Conservation (phyloP, 768 basidiomycete species). For the Leccinum uliginosum region DNA sequence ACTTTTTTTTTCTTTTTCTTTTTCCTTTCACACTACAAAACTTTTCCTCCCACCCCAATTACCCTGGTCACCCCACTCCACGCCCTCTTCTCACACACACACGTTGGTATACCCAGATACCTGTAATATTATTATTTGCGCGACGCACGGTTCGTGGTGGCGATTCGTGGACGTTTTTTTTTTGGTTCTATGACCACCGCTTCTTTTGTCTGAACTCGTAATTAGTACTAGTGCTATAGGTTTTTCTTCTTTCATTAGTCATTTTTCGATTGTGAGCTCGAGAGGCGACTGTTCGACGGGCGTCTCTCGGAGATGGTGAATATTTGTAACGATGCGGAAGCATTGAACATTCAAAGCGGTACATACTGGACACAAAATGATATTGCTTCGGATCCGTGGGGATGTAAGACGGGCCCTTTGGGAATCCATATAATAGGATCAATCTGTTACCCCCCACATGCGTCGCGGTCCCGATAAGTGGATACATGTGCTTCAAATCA, state of each 20-base stretch:
- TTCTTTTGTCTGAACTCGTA: not conserved
- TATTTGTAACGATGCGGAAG: not conserved
- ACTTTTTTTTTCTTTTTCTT: slow-evolving; percentile 16
- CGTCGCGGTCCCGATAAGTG: too few relatives aligned
- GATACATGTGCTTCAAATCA: too few relatives aligned
- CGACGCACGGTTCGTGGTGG: not conserved
- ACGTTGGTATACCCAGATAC: slow-evolving; percentile 31
- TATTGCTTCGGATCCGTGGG: too few relatives aligned
- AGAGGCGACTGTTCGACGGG: not conserved
- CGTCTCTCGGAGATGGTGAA: not conserved
- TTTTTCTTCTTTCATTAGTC: not conserved
- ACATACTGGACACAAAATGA: too few relatives aligned
- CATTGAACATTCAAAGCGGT: too few relatives aligned
- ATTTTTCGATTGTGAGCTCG: not conserved
- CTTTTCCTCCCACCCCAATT: not conserved
- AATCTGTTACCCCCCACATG: too few relatives aligned
- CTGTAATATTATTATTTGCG: slow-evolving; percentile 36
- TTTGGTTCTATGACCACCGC: not conserved
- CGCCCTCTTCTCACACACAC: not conserved
- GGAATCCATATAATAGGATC: too few relatives aligned
- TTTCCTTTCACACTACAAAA: not conserved
- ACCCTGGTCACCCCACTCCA: not conserved
- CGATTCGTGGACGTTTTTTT: not conserved
- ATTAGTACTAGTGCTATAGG: not conserved
- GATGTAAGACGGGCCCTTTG: too few relatives aligned